Evolutionary conservation across 2,329 filamentous ascomycete species (phyloP).

Genomic region (Didymella pomorum): DNA sequence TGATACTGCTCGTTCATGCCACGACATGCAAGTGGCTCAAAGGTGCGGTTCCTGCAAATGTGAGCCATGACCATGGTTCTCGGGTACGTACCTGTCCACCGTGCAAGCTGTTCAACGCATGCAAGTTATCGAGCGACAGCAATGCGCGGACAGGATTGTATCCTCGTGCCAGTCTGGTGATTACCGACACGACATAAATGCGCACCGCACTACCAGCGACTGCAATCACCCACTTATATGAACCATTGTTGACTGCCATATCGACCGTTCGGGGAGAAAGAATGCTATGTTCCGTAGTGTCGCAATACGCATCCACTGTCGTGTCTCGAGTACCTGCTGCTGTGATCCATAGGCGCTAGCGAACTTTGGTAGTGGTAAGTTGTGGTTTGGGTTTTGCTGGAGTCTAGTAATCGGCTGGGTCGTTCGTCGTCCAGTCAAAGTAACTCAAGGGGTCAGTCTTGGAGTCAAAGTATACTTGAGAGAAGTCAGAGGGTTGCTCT

Average conservation of each 20-base stretch:
- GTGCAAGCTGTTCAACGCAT: neutral
- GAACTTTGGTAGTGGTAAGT: neutral
- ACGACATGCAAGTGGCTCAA: conserved; percentile 1
- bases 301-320: neutral
- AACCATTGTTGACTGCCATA: neutral
- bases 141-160: neutral
- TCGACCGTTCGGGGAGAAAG: neutral
- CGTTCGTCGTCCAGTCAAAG: neutral
- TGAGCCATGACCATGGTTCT: conserved; percentile 2
- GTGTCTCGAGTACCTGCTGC: conserved; percentile 10
- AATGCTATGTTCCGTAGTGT: neutral
- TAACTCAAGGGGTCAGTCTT: neutral
- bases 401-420: neutral
- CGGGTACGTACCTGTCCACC: neutral
- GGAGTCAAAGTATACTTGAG: neutral
- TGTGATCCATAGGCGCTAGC: conserved; percentile 4
- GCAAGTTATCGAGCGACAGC: neutral
- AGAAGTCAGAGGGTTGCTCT: neutral
- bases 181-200: neutral
- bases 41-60: neutral
- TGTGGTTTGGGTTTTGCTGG: neutral
- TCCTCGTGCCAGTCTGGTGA: neutral
- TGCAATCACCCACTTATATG: neutral
- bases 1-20: conserved; percentile 9
- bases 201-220: neutral